Evolutionary conservation across 495 filamentous ascomycete species (phyloP).

Genomic region (Tuber magnatum): DNA sequence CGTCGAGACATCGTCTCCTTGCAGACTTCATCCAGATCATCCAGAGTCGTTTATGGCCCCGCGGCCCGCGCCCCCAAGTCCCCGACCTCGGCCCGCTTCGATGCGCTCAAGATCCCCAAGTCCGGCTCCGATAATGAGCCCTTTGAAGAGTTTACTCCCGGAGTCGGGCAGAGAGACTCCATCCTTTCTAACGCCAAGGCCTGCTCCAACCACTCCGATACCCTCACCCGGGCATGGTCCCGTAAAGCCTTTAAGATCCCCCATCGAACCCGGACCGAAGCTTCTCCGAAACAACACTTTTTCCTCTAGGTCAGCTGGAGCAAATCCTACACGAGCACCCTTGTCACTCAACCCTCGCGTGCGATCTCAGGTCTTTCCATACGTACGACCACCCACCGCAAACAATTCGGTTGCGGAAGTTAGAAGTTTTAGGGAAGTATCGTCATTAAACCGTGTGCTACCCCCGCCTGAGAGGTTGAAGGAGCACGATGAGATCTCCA

Average conservation of each 20-base stretch:
- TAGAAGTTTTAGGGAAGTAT: slow-evolving; percentile 3
- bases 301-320: slow-evolving; percentile 23
- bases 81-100: slow-evolving; percentile 15
- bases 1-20: slow-evolving; percentile 16
- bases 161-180: slow-evolving; percentile 25
- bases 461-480: not conserved
- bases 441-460: not conserved
- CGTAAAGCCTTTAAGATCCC: slow-evolving; percentile 20
- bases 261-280: slow-evolving; percentile 19
- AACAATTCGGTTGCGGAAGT: not conserved
- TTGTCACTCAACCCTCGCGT: slow-evolving; percentile 17
- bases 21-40: slow-evolving; percentile 18
- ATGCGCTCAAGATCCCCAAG: slow-evolving; percentile 24
- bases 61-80: slow-evolving; percentile 14
- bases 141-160: slow-evolving; percentile 4
- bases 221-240: slow-evolving; percentile 21
- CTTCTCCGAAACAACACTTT: slow-evolving; percentile 26
- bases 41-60: slow-evolving; percentile 15
- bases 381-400: slow-evolving; percentile 21
- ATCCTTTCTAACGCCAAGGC: slow-evolving; percentile 29
- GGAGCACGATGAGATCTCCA: slow-evolving; percentile 3
- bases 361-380: slow-evolving; percentile 4
- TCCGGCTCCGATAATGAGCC: slow-evolving; percentile 20
- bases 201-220: slow-evolving; percentile 32
- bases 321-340: slow-evolving; percentile 13